Evolutionary conservation across 768 basidiomycete genomes (phyloP).

Genomic region (Lactarius sanguifluus): DNA sequence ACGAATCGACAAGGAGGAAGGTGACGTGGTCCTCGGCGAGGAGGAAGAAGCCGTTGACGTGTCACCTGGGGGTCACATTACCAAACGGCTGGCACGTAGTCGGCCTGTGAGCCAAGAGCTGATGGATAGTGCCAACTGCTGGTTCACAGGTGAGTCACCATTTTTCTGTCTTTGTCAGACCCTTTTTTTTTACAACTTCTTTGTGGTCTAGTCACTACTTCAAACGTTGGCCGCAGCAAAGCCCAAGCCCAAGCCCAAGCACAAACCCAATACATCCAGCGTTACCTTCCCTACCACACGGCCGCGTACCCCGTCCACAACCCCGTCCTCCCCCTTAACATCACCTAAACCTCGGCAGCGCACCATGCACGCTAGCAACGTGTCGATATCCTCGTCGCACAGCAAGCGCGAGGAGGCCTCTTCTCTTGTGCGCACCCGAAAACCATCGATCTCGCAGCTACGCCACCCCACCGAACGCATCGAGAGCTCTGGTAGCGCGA

Average conservation of each 20-base stretch:
- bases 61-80: slow-evolving; percentile 75
- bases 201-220: slow-evolving; percentile 21
- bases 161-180: background rate
- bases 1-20: slow-evolving; percentile 27
- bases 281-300: slow-evolving; percentile 29
- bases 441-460: slow-evolving; percentile 24
- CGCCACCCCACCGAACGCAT: slow-evolving; percentile 13
- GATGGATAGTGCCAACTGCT: slow-evolving; percentile 39
- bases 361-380: slow-evolving; percentile 22
- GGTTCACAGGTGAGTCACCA: slow-evolving; percentile 33
- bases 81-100: slow-evolving; percentile 71
- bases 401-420: slow-evolving; percentile 21
- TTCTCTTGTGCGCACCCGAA: slow-evolving; percentile 25
- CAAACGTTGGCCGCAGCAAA: slow-evolving; percentile 17
- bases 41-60: slow-evolving; percentile 69
- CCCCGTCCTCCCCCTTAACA: slow-evolving; percentile 19
- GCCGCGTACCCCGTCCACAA: slow-evolving; percentile 20
- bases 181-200: background rate
- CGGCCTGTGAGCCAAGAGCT: slow-evolving; percentile 66
- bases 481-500: slow-evolving; percentile 28
- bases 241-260: slow-evolving; percentile 21
- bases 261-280: slow-evolving; percentile 20
- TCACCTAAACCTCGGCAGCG: slow-evolving; percentile 28
- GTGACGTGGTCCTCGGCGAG: slow-evolving; percentile 17
- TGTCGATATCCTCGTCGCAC: slow-evolving; percentile 23